Conservation (phyloP, 352 stramenopile species). For the Halophytophthora polymorphica region DNA sequence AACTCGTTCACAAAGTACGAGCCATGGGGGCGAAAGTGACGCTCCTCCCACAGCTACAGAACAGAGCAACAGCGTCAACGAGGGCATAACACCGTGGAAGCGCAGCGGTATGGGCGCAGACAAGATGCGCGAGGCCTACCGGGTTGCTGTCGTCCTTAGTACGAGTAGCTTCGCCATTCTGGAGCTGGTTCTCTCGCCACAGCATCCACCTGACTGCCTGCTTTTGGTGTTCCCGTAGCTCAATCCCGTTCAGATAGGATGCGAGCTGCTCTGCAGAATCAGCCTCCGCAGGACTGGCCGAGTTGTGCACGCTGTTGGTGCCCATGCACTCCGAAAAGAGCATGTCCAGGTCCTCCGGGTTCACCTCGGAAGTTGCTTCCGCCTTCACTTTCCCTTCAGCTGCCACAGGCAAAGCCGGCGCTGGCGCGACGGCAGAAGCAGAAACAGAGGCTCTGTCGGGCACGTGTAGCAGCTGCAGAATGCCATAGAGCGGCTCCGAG, state of each 20-base stretch:
- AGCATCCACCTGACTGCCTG: constrained; percentile 86
- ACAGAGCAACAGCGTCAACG: neutral
- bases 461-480: constrained; percentile 48
- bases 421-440: neutral
- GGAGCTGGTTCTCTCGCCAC: constrained; percentile 59
- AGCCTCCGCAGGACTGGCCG: constrained; percentile 3
- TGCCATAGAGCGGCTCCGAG: constrained; percentile 54
- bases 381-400: constrained; percentile 3
- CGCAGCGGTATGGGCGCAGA: neutral
- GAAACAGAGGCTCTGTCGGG: constrained; percentile 12
- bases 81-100: neutral
- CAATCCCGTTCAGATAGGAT: constrained; percentile 56
- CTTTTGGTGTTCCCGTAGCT: constrained; percentile 79
- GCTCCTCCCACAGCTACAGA: constrained; percentile 69
- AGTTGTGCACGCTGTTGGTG: constrained; percentile 18
- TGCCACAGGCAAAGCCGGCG: constrained; percentile 1
- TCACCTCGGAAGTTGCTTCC: constrained; percentile 18
- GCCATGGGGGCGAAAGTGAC: constrained; percentile 38
- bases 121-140: constrained; percentile 22
- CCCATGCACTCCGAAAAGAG: constrained; percentile 68
- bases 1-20: constrained; percentile 83
- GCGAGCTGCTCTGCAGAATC: constrained; percentile 38
- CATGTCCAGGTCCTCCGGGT: constrained; percentile 48
- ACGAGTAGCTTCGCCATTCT: constrained; percentile 10
- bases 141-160: constrained; percentile 39